phyloP scores from a whole-genome alignment of 2,329 filamentous ascomycete species.

The Gyromitra esculenta region DNA sequence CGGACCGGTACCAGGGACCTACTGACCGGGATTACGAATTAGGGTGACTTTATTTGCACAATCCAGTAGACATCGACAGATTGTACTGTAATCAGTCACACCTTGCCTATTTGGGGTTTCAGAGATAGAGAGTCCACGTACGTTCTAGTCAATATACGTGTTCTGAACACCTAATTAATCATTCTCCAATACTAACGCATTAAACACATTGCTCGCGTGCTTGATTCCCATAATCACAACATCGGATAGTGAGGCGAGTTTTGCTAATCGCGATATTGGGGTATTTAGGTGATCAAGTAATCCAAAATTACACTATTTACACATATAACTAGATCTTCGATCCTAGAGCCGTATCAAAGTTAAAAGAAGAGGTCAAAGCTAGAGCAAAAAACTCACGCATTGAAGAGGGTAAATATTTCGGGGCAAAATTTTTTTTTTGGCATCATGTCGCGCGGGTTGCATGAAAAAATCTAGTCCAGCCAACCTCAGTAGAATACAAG shows the following conservation, averaged over 20 bases:
- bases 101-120: not conserved
- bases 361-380: no score
- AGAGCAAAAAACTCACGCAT: no score
- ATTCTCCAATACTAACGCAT: not conserved
- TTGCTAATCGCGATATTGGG: no score
- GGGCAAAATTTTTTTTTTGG: no score
- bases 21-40: not conserved
- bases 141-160: not conserved
- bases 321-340: no score
- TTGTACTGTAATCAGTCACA: not conserved
- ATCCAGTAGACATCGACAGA: not conserved
- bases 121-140: not conserved
- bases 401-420: no score
- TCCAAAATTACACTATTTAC: no score
- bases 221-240: not conserved
- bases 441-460: no score
- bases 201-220: not conserved
- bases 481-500: no score
- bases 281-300: no score
- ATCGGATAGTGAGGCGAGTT: not conserved
- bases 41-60: not conserved
- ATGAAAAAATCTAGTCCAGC: no score
- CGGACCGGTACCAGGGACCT: conserved; percentile 1
- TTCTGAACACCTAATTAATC: not conserved
- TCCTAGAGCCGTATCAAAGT: no score